A percentile compares a stretch with the other conserved stretches of the same genome.
Conservation (phyloP, 306 rosid genomes). For the Benincasa hispida region DNA sequence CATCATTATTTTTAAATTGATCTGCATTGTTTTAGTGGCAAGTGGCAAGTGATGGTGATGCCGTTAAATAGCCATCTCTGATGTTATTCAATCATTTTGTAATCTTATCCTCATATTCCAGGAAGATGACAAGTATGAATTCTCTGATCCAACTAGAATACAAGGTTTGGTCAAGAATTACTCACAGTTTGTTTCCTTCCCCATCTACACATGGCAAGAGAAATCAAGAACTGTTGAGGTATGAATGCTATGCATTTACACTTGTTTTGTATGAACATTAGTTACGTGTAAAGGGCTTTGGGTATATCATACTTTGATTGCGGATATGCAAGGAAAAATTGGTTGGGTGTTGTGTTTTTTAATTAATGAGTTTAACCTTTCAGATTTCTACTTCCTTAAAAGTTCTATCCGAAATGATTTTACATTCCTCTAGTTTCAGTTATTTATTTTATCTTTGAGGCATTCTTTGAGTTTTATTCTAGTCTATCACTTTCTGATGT, state of each 20-base stretch:
- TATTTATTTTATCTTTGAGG: neutral
- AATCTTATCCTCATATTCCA: slow-evolving; percentile 14
- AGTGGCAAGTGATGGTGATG: neutral
- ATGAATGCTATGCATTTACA: neutral
- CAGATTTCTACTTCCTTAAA: neutral
- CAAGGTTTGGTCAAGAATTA: slow-evolving; percentile 93
- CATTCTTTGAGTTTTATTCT: neutral
- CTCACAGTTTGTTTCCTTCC: slow-evolving; percentile 97
- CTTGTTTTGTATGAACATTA: neutral
- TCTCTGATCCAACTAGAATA: slow-evolving; percentile 70
- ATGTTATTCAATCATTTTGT: neutral
- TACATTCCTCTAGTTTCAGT: neutral
- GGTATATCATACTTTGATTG: neutral
- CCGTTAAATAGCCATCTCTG: neutral
- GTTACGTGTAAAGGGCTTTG: neutral
- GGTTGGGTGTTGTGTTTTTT: neutral
- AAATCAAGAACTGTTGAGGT: slow-evolving; percentile 90
- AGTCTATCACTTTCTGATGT: neutral
- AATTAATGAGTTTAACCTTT: neutral
- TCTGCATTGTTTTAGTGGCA: neutral
- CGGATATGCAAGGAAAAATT: neutral
- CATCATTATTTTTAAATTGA: too few relatives aligned
- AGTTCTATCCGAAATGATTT: neutral
- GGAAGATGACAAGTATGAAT: slow-evolving; percentile 93
- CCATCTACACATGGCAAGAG: slow-evolving; percentile 94